Base-by-base conservation (phyloP, 345 rosid genomes). In the Aquilaria yunnanensis region DNA sequence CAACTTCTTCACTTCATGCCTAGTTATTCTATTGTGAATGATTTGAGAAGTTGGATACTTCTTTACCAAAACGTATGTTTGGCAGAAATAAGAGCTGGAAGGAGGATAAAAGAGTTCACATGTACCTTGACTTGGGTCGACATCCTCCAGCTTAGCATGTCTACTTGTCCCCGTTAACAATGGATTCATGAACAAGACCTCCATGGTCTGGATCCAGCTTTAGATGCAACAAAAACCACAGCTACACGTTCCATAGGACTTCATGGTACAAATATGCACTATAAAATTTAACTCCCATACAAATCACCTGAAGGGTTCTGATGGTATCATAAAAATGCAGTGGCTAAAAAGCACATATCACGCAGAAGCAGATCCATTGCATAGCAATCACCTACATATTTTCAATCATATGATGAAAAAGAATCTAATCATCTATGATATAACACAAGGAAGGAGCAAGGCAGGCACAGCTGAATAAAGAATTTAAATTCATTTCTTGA, bases 141-240 rank as follows among this genome's bases (percentile, higher is more conserved):
- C 68, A 54, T n/a, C 64, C 51, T 54, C 52, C 68, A 52, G 63
- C 71, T 58, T 63, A 34, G 59, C 51, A 14, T 67, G 62, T 65
- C 74, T 60, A 57, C 51, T 34, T 47, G 61, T 57, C 61, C 60
- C 66, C 41, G 41, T 37, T 60, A 9, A 37, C 37, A 29, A 61
- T 69, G 83, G 71, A 46, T 43, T 52, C 69, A 57, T 47, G 43
- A 54, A 46, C 67, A 32, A 30, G 48, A 48, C n/a, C 29, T 9
- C 65, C 47, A 59, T 51, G 50, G 16, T 47, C 62, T 29, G 54
- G 51, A 52, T 33, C 71, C n/a, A 51, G 45, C 29, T 13, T 57
- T 16, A 43, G 47, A 57, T 74, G 64, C 9, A 62, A 65, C 59
- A 33, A 62, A 47, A 57, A 55, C 53, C 47, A 5, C 43, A 63